Conservation (phyloP, 1,284 basidiomycete species). For the Moniliella sp. region DNA sequence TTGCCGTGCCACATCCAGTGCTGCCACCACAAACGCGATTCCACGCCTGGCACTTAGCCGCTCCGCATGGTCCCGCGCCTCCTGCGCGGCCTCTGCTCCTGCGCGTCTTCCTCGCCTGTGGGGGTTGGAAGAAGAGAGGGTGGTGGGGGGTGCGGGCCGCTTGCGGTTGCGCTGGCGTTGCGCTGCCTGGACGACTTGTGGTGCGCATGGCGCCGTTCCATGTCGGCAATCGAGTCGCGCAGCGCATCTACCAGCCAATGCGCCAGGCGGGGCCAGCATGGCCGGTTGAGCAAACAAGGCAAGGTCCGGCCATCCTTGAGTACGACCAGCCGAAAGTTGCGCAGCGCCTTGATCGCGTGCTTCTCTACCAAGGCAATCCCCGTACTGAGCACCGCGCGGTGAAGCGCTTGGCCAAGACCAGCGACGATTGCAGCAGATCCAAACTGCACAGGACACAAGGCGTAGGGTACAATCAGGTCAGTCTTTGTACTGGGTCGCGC, state of each 20-base stretch:
- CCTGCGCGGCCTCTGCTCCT: background rate
- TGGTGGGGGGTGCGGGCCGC: background rate
- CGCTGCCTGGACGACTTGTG: constrained; percentile 25
- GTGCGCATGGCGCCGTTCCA: too few species aligned
- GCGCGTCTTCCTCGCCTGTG: constrained; percentile 1
- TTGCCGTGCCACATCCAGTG: constrained; percentile 56
- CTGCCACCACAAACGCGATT: constrained; percentile 82
- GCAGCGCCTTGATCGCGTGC: constrained; percentile 49
- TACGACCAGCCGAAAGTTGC: constrained; percentile 67
- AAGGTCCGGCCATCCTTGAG: constrained; percentile 81
- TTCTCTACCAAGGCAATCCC: constrained; percentile 90
- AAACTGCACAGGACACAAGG: constrained; percentile 41
- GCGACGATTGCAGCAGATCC: constrained; percentile 49
- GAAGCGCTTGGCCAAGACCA: constrained; percentile 70
- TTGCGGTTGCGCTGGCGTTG: constrained; percentile 3
- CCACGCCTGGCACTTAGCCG: constrained; percentile 38
- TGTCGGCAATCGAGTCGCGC: constrained; percentile 45
- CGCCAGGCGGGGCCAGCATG: constrained; percentile 63
- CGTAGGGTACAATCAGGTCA: background rate
- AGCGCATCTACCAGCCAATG: constrained; percentile 85
- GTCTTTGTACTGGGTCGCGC: too few species aligned
- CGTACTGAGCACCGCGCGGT: constrained; percentile 72
- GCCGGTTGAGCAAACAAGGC: constrained; percentile 65
- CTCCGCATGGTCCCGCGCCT: constrained; percentile 7
- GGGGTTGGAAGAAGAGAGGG: too few species aligned